A percentile compares a stretch with the other conserved stretches of the same genome.
Conservation (phyloP, 176 grass and related monocot genomes). For the Carex myosuroides region DNA sequence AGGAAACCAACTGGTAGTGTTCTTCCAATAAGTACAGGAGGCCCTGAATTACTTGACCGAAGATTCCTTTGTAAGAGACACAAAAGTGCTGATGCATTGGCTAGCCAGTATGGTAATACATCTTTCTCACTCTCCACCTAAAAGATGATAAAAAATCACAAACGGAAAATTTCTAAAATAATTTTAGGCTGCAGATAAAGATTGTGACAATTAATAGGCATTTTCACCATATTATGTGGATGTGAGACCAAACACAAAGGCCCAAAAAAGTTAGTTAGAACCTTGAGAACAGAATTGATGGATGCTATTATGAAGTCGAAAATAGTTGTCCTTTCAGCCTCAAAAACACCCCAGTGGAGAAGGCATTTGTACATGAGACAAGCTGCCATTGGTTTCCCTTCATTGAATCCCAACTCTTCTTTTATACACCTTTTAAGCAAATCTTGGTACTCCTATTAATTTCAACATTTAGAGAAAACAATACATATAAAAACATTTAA, state of each 20-base stretch:
- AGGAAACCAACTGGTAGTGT: constrained; percentile 40
- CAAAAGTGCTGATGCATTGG: constrained; percentile 76
- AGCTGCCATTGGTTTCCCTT: constrained; percentile 66
- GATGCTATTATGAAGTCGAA: constrained; percentile 86
- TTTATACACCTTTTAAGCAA: constrained; percentile 60
- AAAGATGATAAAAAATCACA: constrained; percentile 27
- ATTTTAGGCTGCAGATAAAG: neutral
- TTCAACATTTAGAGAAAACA: neutral
- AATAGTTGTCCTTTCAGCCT: constrained; percentile 72
- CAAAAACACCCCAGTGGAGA: constrained; percentile 70
- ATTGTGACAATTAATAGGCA: neutral
- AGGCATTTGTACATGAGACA: constrained; percentile 81
- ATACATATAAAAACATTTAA: neutral
- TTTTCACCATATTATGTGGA: neutral
- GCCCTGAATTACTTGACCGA: constrained; percentile 50
- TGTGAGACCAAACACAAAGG: neutral
- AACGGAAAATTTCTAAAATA: constrained; percentile 4
- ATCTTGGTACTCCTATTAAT: constrained; percentile 58
- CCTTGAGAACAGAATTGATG: constrained; percentile 64
- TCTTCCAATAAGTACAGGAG: constrained; percentile 49
- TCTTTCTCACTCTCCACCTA: constrained; percentile 70
- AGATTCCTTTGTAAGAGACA: constrained; percentile 84
- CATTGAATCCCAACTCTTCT: constrained; percentile 86
- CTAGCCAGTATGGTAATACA: constrained; percentile 78
- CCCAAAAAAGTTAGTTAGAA: constrained; percentile 24